Evolutionary conservation across 495 filamentous ascomycete species (phyloP).

Genomic region (Lentithecium fluviatile): DNA sequence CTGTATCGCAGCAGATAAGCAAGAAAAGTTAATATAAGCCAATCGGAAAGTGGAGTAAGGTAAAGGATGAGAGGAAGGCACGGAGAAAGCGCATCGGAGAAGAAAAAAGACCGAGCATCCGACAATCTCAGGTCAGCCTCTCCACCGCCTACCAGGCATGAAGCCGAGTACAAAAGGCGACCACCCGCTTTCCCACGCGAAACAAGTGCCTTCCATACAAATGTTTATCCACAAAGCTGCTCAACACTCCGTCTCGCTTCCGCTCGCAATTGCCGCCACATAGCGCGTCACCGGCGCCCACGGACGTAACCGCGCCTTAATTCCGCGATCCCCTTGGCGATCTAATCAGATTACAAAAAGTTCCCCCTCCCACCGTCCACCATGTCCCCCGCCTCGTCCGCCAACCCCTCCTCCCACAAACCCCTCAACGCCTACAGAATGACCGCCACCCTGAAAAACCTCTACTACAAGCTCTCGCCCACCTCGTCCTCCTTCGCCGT

Average conservation of each 20-base stretch:
- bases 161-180: not conserved
- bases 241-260: too few relatives aligned
- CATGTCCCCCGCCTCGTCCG: slow-evolving; percentile 20
- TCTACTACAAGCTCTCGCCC: slow-evolving; percentile 38
- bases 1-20: not conserved
- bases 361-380: not conserved
- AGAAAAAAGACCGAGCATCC: not conserved
- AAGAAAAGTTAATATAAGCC: too few relatives aligned
- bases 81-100: slow-evolving; percentile 2
- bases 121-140: not conserved
- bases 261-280: slow-evolving; percentile 8
- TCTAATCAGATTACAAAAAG: slow-evolving; percentile 33
- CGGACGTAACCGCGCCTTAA: slow-evolving; percentile 4
- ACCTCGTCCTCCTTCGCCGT: slow-evolving; percentile 25
- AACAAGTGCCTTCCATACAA: not conserved
- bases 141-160: too few relatives aligned
- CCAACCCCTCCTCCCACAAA: slow-evolving; percentile 4
- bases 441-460: slow-evolving; percentile 36
- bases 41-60: not conserved
- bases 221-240: not conserved
- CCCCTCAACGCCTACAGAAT: slow-evolving; percentile 34
- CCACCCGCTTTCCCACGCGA: not conserved
- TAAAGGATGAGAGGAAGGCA: not conserved
- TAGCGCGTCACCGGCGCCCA: not conserved
- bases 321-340: slow-evolving; percentile 29